Base-by-base conservation (phyloP, 805 yeast genomes). In the Starmerella bombicola region DNA sequence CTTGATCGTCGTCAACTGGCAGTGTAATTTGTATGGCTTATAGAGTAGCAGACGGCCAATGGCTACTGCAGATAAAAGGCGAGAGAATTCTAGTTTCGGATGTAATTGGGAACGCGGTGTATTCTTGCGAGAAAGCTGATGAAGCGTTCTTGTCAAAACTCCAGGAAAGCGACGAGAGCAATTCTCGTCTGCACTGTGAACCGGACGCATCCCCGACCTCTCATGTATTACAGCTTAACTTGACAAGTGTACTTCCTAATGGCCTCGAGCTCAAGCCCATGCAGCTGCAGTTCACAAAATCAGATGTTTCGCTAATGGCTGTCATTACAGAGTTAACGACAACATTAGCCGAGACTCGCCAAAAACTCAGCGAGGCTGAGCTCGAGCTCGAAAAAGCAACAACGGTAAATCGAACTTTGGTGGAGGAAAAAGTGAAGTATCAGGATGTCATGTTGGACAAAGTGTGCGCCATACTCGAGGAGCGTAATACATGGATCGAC, bases 391-490 rank as follows among this genome's bases (percentile, higher is more conserved):
- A 20, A 5, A 26, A 15, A 20, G 29, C 21, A 4, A 3, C 30
- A 4, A n/a, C 20, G 20, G 37, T 15, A 4, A 17, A 49, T 10
- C 42, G 44, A 10, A 44, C 43, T 9, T 42, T 51, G 48, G 45
- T 39, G 3, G 35, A 29, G 4, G 54, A 51, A 13, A 49, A 51
- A 18, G 38, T 33, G 18, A 39, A 37, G n/a, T 40, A 30, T 18
- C 48, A 49, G 26, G 41, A 36, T 2, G 30, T 36, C 1, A 33
- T 47, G 32, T 20, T 52, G 10, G 13, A 38, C 5, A 38, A 45
- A 9, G 48, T 52, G 2, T 31, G 43, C 15, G 49, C 43, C 1
- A 30, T 51, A 3, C 26, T 51, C 12, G 41, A 48, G 3, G 52
- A 44, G 16, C 39, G 54, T 6, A 35, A 41, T 15, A 22, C 15